Percentiles rank a stretch among this genome's conserved stretches.
phyloP scores from a whole-genome alignment of 129 eudicot species.

The Flaveria robusta region DNA sequence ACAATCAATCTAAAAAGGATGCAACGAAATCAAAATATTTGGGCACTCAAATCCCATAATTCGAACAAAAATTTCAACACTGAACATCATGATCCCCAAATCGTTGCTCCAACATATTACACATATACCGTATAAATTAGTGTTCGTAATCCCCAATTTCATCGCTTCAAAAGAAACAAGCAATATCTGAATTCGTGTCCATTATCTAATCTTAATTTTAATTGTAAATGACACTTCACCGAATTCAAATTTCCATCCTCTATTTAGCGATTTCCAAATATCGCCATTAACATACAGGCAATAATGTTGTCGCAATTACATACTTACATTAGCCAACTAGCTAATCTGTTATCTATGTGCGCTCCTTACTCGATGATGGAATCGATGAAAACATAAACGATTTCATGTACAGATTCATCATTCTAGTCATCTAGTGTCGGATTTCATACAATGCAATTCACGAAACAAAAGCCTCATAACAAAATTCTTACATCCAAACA shows the following conservation, averaged over 20 bases:
- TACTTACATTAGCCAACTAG: too few species aligned
- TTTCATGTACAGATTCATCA: not conserved
- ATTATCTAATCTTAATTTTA: not conserved
- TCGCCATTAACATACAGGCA: not conserved
- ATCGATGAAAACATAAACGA: not conserved
- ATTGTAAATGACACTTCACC: not conserved
- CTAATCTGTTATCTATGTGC: too few species aligned
- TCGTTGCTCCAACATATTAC: not conserved
- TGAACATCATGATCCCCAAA: not conserved
- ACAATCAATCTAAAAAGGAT: conserved; percentile 2
- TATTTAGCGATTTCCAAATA: not conserved
- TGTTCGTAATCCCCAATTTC: not conserved
- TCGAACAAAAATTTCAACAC: not conserved
- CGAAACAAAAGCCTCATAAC: not conserved
- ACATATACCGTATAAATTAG: not conserved
- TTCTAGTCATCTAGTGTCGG: too few species aligned
- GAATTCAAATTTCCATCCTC: conserved; percentile 4
- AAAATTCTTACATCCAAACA: not conserved
- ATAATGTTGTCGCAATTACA: not conserved
- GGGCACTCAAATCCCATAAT: conserved; percentile 1
- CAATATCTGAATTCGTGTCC: not conserved
- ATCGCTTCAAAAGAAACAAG: not conserved
- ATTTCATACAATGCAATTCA: not conserved
- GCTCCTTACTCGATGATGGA: too few species aligned
- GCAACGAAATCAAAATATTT: not conserved